Evolutionary conservation across 495 filamentous ascomycete genomes (phyloP).

Genomic region (Penicillium subrubescens): DNA sequence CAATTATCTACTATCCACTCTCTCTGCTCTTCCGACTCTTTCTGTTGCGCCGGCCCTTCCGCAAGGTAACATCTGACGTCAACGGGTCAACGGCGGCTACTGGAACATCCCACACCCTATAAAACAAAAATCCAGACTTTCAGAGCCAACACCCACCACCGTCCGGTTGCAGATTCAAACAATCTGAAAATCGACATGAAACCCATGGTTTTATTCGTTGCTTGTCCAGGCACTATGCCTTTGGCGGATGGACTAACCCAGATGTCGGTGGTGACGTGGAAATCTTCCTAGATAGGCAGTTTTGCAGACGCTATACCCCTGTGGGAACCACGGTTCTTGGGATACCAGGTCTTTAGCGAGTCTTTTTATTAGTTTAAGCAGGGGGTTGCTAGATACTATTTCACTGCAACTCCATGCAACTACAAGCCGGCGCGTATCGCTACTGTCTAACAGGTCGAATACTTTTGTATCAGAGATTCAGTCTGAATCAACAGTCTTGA

Average conservation of each 20-base stretch:
- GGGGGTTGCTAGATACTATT: not conserved
- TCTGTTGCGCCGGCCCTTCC: not conserved
- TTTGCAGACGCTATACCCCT: conserved; percentile 3
- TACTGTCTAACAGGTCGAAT: not conserved
- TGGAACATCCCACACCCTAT: conserved; percentile 25
- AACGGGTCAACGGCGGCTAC: conserved; percentile 29
- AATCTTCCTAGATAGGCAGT: not conserved
- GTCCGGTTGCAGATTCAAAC: conserved; percentile 19
- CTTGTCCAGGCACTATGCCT: conserved; percentile 1
- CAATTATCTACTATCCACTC: not conserved
- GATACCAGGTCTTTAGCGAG: not conserved
- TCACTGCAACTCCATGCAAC: not conserved
- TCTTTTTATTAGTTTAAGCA: not conserved
- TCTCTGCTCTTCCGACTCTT: not conserved
- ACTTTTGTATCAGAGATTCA: not conserved
- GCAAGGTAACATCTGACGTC: conserved; percentile 33
- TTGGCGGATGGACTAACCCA: not conserved
- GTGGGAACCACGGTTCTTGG: not conserved
- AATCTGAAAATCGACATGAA: not conserved
- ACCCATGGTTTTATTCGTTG: not conserved
- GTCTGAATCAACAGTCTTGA: not conserved
- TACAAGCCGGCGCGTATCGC: not conserved
- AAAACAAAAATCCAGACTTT: conserved; percentile 25
- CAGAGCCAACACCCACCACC: conserved; percentile 13
- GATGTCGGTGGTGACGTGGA: conserved; percentile 10